Base-by-base conservation (phyloP, 2,329 filamentous ascomycete species). In the Pseudogymnoascus sp. region DNA sequence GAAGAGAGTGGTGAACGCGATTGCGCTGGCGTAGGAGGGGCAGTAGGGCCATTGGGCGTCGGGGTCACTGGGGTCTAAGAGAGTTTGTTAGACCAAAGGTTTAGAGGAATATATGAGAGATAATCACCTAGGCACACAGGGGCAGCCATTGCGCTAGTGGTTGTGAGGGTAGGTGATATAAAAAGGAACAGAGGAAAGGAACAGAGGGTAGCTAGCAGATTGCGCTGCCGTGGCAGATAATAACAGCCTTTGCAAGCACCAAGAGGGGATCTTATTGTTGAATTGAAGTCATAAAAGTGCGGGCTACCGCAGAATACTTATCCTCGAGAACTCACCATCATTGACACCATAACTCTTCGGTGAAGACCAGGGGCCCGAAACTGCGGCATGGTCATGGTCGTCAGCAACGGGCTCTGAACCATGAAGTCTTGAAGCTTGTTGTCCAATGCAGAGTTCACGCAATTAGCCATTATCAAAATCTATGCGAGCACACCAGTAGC, bases 1-100 rank as follows among this genome's bases (percentile, higher is more conserved):
- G 61, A 74, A 75, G 15, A 74, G 60, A 2, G 67, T 62, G 5
- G 67, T 60, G 60, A 73, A 72, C 12, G 71, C 39, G 8, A 74
- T 62, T 3, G 74, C 71, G 1, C 70, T 70, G 4, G 58, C 66
- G 33, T 71, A 63, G 5, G 69, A 73, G 6, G 73, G 72, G 52
- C 70, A 71, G 64, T 71, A 74, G 13, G 61, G 60, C 65, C 69
- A 72, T 18, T 57, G 35, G 45, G 62, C 64, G 48, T 62, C 38
- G 7, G 60, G 60, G 38, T 63, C 61, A 61, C 41, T 33, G n/a
- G 55, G 13, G 12, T 61, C 55, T 61, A 21, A 6, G 15, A 5
- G 23, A 9, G 21, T 23, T 13, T 56, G 58, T 57, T 34, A 35
- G 33, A 33, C 4, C 2, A 6, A 13, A 41, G 5, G 18, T 13